Percentiles rank a stretch among this genome's conserved stretches.
Evolutionary conservation across 305 asterid species (phyloP).

Genomic region (Fraxinus albicans): DNA sequence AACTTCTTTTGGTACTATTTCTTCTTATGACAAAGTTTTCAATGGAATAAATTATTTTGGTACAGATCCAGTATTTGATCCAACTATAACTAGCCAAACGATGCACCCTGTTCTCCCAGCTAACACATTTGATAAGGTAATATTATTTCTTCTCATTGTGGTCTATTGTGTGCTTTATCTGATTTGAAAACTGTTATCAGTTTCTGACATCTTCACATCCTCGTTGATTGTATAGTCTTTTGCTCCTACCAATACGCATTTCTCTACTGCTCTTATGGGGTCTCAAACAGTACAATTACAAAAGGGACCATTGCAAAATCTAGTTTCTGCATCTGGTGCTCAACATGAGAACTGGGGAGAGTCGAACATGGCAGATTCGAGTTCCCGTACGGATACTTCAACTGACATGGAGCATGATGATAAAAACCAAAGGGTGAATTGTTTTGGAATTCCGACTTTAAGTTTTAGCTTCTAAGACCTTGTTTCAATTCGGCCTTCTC

Average conservation of each 20-base stretch:
- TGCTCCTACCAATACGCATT: conserved; percentile 40
- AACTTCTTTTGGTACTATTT: neutral
- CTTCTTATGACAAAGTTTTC: conserved; percentile 13
- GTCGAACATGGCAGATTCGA: conserved; percentile 85
- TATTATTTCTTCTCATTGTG: conserved; percentile 2
- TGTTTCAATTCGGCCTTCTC: neutral
- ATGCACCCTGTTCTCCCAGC: conserved; percentile 35
- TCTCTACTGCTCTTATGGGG: conserved; percentile 37
- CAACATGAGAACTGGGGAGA: conserved; percentile 89
- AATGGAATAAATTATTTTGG: conserved; percentile 24
- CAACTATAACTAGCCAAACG: conserved; percentile 42
- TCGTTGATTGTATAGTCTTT: conserved; percentile 35
- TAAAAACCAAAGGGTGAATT: conserved; percentile 58
- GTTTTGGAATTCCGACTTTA: neutral
- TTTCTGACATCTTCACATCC: conserved; percentile 16
- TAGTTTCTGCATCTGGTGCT: conserved; percentile 40
- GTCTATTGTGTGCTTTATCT: conserved; percentile 1
- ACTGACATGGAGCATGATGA: conserved; percentile 79
- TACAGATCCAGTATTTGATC: conserved; percentile 52
- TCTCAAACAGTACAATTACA: conserved; percentile 52
- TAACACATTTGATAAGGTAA: conserved; percentile 50
- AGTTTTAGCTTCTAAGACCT: neutral
- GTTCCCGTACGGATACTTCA: conserved; percentile 83
- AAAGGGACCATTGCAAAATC: conserved; percentile 39
- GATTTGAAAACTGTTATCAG: conserved; percentile 2